A percentile compares a stretch with the other conserved stretches of the same genome.
Evolutionary conservation across 495 filamentous ascomycete species (phyloP).

Genomic region (Parathielavia hyrcaniae): DNA sequence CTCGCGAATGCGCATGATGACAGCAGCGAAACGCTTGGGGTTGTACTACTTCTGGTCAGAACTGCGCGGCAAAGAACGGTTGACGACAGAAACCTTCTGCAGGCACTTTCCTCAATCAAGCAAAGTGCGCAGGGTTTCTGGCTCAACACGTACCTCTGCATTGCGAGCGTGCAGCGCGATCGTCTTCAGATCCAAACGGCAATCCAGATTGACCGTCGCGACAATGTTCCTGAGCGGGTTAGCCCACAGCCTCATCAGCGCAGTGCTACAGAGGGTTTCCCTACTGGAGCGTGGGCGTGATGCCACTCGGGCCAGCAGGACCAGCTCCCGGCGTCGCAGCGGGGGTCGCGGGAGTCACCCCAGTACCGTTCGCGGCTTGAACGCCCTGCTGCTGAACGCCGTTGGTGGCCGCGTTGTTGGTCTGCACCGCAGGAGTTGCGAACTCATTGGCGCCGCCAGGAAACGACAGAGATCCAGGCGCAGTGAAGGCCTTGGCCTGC

Average conservation of each 20-base stretch:
- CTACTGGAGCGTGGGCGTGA: slow-evolving; percentile 95
- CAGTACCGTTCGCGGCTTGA: slow-evolving; percentile 57
- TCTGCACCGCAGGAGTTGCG: slow-evolving; percentile 57
- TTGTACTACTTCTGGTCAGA: slow-evolving; percentile 38
- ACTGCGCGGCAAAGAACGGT: slow-evolving; percentile 32
- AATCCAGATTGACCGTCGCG: slow-evolving; percentile 97
- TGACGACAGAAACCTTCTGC: slow-evolving; percentile 36
- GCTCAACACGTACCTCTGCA: slow-evolving; percentile 55
- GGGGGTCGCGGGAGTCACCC: slow-evolving; percentile 91
- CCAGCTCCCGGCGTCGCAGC: slow-evolving; percentile 85
- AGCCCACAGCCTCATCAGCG: slow-evolving; percentile 44
- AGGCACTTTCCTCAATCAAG: slow-evolving; percentile 9
- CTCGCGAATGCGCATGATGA: slow-evolving; percentile 99
- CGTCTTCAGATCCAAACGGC: slow-evolving; percentile 96
- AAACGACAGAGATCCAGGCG: slow-evolving; percentile 82
- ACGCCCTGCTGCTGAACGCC: slow-evolving; percentile 55
- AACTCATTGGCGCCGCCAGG: slow-evolving; percentile 76
- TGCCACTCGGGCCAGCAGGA: slow-evolving; percentile 68
- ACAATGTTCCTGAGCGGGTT: slow-evolving; percentile 91
- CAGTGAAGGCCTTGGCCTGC: slow-evolving; percentile 88
- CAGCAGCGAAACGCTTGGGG: slow-evolving; percentile 92
- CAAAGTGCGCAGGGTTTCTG: slow-evolving; percentile 16
- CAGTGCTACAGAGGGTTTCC: slow-evolving; percentile 52
- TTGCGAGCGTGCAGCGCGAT: slow-evolving; percentile 98
- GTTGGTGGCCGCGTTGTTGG: slow-evolving; percentile 44